Conservation (phyloP, 768 basidiomycete species). For the Tulasnella sp. region DNA sequence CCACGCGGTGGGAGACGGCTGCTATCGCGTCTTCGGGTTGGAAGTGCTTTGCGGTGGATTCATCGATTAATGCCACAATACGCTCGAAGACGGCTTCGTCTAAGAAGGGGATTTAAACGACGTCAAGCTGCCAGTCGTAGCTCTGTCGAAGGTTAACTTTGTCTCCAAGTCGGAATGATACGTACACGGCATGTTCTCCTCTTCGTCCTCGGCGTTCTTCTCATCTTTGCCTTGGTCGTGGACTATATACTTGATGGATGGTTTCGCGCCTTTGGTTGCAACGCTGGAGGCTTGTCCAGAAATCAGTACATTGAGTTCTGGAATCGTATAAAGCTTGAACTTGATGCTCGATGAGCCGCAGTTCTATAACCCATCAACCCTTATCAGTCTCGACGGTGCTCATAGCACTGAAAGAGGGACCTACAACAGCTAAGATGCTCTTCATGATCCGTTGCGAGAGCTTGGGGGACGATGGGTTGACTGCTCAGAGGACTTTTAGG, state of each 20-base stretch:
- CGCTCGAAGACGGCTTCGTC: constrained; percentile 48
- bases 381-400: background rate
- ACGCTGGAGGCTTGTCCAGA: constrained; percentile 17
- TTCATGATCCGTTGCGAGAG: background rate
- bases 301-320: constrained; percentile 15
- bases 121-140: background rate
- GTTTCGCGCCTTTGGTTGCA: constrained; percentile 13
- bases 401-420: background rate
- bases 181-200: constrained; percentile 18
- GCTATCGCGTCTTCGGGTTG: constrained; percentile 37
- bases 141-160: too few species aligned
- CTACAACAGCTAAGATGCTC: background rate
- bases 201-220: constrained; percentile 14
- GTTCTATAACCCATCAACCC: constrained; percentile 16
- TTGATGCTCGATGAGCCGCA: constrained; percentile 23
- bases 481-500: background rate
- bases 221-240: constrained; percentile 14
- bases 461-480: background rate
- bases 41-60: constrained; percentile 19
- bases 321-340: constrained; percentile 20
- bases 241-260: constrained; percentile 13
- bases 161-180: background rate
- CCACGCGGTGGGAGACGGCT: constrained; percentile 65
- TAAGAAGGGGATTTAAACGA: background rate
- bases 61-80: constrained; percentile 39